Conservation (phyloP, 2,329 filamentous ascomycete genomes). For the Didymella glomerata region DNA sequence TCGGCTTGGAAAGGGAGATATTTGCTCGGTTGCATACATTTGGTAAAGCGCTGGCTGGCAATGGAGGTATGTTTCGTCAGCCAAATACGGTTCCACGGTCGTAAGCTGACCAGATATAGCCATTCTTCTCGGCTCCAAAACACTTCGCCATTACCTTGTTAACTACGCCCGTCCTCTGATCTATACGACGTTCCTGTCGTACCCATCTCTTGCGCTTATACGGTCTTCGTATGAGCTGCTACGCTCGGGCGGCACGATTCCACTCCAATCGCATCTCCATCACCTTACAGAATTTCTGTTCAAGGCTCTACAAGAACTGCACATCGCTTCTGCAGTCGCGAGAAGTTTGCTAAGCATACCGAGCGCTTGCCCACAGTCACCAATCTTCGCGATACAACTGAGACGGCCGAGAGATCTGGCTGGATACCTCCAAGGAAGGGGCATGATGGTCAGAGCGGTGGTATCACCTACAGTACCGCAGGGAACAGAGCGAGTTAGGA, state of each 20-base stretch:
- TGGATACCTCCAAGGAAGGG: slow-evolving; percentile 34
- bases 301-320: slow-evolving; percentile 25
- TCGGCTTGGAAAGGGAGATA: slow-evolving; percentile 64
- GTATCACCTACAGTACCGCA: slow-evolving; percentile 54
- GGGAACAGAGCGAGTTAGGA: slow-evolving; percentile 51
- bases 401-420: slow-evolving; percentile 41
- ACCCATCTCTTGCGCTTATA: slow-evolving; percentile 54
- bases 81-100: background rate
- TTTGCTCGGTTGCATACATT: slow-evolving; percentile 71
- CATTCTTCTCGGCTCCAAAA: slow-evolving; percentile 43
- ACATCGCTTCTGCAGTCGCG: slow-evolving; percentile 21
- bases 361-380: slow-evolving; percentile 36
- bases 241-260: slow-evolving; percentile 27
- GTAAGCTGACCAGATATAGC: slow-evolving; percentile 24
- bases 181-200: slow-evolving; percentile 55
- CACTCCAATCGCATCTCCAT: slow-evolving; percentile 37
- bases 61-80: slow-evolving; percentile 67
- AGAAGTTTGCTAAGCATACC: slow-evolving; percentile 34
- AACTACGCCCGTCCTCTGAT: slow-evolving; percentile 54
- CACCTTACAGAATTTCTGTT: slow-evolving; percentile 36
- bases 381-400: slow-evolving; percentile 48
- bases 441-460: slow-evolving; percentile 51
- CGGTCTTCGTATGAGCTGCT: slow-evolving; percentile 46
- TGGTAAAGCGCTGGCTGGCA: slow-evolving; percentile 72
- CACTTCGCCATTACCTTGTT: slow-evolving; percentile 46